phyloP scores from a whole-genome alignment of 306 rosid genomes.

The Gleditsia sinensis region DNA sequence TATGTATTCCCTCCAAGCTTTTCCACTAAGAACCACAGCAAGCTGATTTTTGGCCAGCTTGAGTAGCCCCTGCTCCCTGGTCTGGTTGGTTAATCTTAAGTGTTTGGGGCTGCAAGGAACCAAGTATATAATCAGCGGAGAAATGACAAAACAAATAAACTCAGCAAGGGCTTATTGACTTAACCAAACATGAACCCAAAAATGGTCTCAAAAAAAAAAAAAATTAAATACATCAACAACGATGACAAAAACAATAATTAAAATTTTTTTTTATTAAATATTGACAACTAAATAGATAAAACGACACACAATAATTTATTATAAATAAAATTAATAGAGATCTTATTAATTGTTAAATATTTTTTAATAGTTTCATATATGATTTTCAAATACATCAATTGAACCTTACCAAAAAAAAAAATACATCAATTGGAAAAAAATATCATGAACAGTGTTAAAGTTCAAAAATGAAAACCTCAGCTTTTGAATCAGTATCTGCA shows the following conservation, averaged over 20 bases:
- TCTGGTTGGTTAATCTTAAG: constrained; percentile 72
- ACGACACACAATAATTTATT: no score
- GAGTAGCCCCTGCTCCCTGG: constrained; percentile 59
- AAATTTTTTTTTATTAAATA: no score
- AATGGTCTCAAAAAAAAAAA: neutral
- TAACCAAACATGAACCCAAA: neutral
- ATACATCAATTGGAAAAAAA: neutral
- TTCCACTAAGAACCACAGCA: constrained; percentile 66
- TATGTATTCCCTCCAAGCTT: constrained; percentile 28
- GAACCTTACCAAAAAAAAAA: no score
- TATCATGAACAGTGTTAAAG: constrained; percentile 17
- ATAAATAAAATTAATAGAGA: no score
- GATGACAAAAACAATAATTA: no score
- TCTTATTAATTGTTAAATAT: no score
- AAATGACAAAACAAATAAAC: constrained; percentile 2
- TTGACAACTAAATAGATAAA: no score
- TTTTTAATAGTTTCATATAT: no score
- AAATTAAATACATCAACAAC: neutral
- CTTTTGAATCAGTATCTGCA: constrained; percentile 76
- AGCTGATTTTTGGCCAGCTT: constrained; percentile 65
- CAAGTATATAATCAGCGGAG: neutral
- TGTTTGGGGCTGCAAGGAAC: constrained; percentile 71
- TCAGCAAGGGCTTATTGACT: neutral
- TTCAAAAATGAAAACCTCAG: constrained; percentile 56
- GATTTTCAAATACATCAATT: no score